A percentile compares a stretch with the other conserved stretches of the same genome.
These are phyloP conservation scores for Trichophyton schoenleinii DNA, from an alignment of 2,329 filamentous ascomycete species.

Conservation along the genomic window DNA sequence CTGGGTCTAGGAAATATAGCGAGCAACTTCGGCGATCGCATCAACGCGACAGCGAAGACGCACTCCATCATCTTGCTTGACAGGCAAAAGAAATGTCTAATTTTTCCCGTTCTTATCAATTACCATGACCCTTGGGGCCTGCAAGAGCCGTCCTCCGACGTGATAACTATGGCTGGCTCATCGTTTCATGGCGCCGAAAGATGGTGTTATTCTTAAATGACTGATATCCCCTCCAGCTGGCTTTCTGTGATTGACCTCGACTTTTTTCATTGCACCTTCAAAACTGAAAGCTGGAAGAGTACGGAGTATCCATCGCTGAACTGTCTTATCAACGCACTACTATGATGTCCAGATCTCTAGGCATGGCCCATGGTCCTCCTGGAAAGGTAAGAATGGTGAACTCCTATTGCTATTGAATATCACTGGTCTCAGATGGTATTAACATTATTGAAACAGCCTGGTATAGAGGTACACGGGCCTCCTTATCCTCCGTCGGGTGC, in stretches of 20 bases:
- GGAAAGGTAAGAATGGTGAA: background rate
- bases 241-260: background rate
- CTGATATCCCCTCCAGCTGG: background rate
- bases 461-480: slow-evolving; percentile 9
- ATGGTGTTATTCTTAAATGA: background rate
- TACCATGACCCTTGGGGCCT: background rate
- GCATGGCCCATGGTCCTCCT: background rate
- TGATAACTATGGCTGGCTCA: background rate
- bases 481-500: slow-evolving; percentile 24
- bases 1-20: background rate
- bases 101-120: background rate
- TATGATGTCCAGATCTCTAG: background rate
- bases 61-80: background rate
- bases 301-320: background rate
- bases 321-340: background rate
- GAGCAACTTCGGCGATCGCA: background rate
- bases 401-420: background rate
- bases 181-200: background rate
- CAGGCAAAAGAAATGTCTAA: background rate
- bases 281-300: background rate
- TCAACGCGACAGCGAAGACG: too few relatives aligned
- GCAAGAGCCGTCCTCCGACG: background rate
- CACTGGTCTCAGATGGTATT: background rate
- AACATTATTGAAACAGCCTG: background rate
- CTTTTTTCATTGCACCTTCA: background rate